Percentiles rank a stretch among this genome's conserved stretches.
Evolutionary conservation across 345 rosid genomes (phyloP).

Genomic region (Camelina neglecta): DNA sequence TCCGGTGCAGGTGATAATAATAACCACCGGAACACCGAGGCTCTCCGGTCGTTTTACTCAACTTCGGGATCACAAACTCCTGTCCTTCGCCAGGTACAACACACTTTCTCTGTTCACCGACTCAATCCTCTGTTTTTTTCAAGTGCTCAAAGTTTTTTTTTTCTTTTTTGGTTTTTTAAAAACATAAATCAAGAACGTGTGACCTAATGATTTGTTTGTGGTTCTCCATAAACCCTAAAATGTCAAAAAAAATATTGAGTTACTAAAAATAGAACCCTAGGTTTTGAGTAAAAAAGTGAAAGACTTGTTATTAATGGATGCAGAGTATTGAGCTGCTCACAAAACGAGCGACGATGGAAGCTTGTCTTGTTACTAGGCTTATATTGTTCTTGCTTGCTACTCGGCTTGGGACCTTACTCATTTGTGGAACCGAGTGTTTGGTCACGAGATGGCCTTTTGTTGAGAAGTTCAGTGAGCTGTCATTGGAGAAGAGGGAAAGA

Average conservation of each 20-base stretch:
- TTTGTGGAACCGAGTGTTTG: constrained; percentile 66
- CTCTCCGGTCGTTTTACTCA: constrained; percentile 50
- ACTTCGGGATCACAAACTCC: constrained; percentile 57
- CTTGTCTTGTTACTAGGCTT: constrained; percentile 45
- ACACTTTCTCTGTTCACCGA: neutral
- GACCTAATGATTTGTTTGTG: neutral
- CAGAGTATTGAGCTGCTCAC: constrained; percentile 31
- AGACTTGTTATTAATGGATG: constrained; percentile 23
- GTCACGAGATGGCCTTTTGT: constrained; percentile 57
- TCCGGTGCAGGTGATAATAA: constrained; percentile 11
- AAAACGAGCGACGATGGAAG: constrained; percentile 39
- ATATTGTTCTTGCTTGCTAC: constrained; percentile 59
- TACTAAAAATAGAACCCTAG: neutral
- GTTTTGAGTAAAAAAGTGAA: neutral
- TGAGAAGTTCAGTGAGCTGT: constrained; percentile 51
- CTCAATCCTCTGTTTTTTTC: neutral
- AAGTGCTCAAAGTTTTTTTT: neutral
- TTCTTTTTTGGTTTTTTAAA: neutral
- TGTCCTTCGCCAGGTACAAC: constrained; percentile 36
- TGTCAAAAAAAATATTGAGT: neutral
- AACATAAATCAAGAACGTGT: neutral
- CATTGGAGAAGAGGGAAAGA: constrained; percentile 64
- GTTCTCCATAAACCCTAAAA: neutral
- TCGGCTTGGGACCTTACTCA: constrained; percentile 68
- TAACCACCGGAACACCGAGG: constrained; percentile 30